Evolutionary conservation across 2,329 filamentous ascomycete species (phyloP).

Genomic region (Lecanicillium sp.): DNA sequence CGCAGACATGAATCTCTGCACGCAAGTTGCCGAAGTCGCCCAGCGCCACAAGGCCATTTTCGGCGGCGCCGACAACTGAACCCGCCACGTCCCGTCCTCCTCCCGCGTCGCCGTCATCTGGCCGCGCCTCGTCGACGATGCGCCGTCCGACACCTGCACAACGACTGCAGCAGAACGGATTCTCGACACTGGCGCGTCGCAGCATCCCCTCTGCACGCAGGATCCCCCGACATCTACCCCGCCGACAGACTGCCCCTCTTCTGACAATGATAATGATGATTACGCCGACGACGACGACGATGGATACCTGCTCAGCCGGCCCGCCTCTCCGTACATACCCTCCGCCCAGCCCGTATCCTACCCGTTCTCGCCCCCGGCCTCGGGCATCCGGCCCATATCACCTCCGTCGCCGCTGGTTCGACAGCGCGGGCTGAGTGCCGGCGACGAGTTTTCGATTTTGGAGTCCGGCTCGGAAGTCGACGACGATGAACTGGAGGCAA

Average conservation of each 20-base stretch:
- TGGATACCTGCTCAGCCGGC: not conserved
- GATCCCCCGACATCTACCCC: not conserved
- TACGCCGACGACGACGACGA: not conserved
- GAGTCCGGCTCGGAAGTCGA: not conserved
- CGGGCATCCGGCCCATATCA: slow-evolving; percentile 4
- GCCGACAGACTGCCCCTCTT: not conserved
- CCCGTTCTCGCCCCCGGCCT: slow-evolving; percentile 6
- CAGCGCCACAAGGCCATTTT: slow-evolving; percentile 80
- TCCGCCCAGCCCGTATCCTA: slow-evolving; percentile 14
- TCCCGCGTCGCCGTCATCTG: slow-evolving; percentile 35
- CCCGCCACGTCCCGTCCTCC: slow-evolving; percentile 25
- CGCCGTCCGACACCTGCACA: too few relatives aligned
- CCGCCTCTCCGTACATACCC: not conserved
- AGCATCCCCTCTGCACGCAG: not conserved
- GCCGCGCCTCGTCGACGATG: slow-evolving; percentile 20
- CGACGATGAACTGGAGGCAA: not conserved
- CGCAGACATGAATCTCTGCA: slow-evolving; percentile 69
- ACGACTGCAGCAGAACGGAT: too few relatives aligned
- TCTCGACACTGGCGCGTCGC: too few relatives aligned
- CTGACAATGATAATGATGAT: not conserved
- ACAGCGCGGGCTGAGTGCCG: not conserved
- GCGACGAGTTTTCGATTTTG: not conserved
- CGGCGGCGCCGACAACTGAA: slow-evolving; percentile 50
- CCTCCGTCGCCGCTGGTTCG: not conserved
- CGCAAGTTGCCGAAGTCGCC: slow-evolving; percentile 77